phyloP scores from a whole-genome alignment of 2,329 filamentous ascomycete species.

The Esteya vermicola region DNA sequence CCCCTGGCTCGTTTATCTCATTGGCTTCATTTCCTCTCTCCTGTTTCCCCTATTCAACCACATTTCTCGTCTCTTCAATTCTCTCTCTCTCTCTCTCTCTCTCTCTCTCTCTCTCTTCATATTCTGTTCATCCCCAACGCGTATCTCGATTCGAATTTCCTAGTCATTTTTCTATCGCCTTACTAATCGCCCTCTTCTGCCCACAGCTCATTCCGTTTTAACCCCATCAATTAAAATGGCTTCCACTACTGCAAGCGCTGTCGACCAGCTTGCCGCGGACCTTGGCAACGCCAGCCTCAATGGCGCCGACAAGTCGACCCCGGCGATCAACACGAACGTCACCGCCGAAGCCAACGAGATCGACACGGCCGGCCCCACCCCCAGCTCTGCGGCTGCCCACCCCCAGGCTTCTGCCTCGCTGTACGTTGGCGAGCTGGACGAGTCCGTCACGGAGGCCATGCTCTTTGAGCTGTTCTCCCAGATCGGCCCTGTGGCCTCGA shows the following conservation, averaged over 20 bases:
- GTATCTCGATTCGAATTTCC: too few relatives aligned
- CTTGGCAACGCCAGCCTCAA: constrained; percentile 59
- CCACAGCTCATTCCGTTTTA: constrained; percentile 10
- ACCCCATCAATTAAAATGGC: constrained; percentile 36
- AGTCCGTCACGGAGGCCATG: constrained; percentile 98
- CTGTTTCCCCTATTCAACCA: too few relatives aligned
- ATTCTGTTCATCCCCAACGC: too few relatives aligned
- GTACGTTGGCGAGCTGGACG: constrained; percentile 97
- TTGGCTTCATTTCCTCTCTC: neutral
- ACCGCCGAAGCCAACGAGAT: constrained; percentile 37
- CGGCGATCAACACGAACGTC: constrained; percentile 64
- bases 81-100: neutral
- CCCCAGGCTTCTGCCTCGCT: constrained; percentile 92
- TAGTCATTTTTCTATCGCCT: neutral
- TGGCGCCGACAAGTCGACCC: constrained; percentile 48
- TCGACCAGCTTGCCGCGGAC: constrained; percentile 71
- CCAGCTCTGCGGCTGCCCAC: constrained; percentile 58
- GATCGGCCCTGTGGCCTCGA: constrained; percentile 96
- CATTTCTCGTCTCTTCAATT: neutral
- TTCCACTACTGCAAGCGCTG: constrained; percentile 43
- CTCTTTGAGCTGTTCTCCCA: constrained; percentile 99
- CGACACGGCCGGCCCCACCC: constrained; percentile 54
- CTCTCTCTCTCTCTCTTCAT: neutral
- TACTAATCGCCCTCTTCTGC: neutral
- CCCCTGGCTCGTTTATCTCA: too few relatives aligned